These are phyloP conservation scores for Trichoderma polysporum DNA, from an alignment of 2,329 filamentous ascomycete genomes.

Conservation along the genomic window DNA sequence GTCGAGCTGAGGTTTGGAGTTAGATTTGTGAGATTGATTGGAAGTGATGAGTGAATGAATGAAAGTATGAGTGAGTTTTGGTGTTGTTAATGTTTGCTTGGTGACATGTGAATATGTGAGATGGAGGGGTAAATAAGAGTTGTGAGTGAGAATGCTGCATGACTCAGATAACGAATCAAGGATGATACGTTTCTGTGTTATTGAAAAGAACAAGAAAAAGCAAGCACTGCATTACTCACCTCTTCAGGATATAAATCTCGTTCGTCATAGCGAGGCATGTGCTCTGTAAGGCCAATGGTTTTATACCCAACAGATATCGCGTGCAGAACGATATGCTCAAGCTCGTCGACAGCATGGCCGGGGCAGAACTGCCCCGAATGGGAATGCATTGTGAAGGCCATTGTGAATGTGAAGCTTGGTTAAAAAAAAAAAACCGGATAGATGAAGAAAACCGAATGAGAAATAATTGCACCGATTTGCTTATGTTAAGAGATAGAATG, in stretches of 20 bases:
- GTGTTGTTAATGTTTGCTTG: not conserved
- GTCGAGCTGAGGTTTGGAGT: slow-evolving; percentile 31
- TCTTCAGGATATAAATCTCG: slow-evolving; percentile 92
- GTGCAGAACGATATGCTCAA: slow-evolving; percentile 79
- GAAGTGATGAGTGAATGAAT: not conserved
- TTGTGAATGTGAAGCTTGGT: slow-evolving; percentile 37
- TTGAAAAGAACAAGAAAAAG: not conserved
- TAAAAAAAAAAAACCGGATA: too few species aligned
- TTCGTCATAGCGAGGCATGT: slow-evolving; percentile 78
- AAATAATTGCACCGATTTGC: not conserved
- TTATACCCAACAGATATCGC: slow-evolving; percentile 78
- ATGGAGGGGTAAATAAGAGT: slow-evolving; percentile 16
- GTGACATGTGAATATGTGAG: slow-evolving; percentile 5
- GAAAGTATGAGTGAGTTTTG: not conserved
- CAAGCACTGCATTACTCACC: slow-evolving; percentile 41
- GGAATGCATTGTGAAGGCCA: slow-evolving; percentile 98
- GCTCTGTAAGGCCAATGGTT: slow-evolving; percentile 86
- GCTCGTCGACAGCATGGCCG: slow-evolving; percentile 77
- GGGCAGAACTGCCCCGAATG: slow-evolving; percentile 98
- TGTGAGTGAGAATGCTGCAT: slow-evolving; percentile 23
- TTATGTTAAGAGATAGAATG: not conserved
- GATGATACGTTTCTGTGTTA: not conserved
- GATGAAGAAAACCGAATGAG: not conserved
- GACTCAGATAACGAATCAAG: not conserved
- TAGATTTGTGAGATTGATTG: not conserved